Evolutionary conservation across 108 stramenopile species (phyloP).

Genomic region (Bacterosira constricta): DNA sequence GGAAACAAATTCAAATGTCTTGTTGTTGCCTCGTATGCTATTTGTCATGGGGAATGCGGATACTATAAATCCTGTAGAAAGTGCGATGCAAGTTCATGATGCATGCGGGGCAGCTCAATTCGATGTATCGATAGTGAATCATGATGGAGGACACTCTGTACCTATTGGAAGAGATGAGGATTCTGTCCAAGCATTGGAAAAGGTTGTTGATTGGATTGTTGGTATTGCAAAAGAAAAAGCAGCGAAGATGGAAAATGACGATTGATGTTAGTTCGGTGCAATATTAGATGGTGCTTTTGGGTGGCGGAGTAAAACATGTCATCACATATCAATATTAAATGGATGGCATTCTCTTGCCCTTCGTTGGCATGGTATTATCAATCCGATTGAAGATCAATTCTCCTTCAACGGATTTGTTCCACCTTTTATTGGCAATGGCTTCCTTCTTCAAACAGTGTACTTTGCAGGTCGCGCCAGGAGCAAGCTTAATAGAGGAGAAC

Average conservation of each 20-base stretch:
- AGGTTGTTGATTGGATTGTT: conserved; percentile 41
- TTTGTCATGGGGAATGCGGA: conserved; percentile 72
- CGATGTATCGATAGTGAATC: conserved; percentile 54
- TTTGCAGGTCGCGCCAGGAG: conserved; percentile 73
- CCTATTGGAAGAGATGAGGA: conserved; percentile 45
- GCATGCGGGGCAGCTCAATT: conserved; percentile 40
- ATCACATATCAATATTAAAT: too few species aligned
- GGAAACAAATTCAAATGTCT: not conserved
- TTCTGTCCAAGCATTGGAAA: conserved; percentile 28
- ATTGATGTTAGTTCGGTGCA: too few species aligned
- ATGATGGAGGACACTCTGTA: conserved; percentile 74
- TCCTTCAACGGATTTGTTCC: conserved; percentile 73
- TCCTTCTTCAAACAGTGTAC: conserved; percentile 68
- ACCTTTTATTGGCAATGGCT: conserved; percentile 83
- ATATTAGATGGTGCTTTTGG: too few species aligned
- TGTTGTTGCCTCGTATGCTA: conserved; percentile 31
- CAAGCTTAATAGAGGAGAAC: conserved; percentile 42
- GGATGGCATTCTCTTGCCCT: too few species aligned
- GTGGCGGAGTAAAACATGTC: too few species aligned
- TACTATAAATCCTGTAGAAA: conserved; percentile 69
- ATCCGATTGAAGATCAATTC: too few species aligned
- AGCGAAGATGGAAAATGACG: too few species aligned
- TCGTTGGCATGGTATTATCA: too few species aligned
- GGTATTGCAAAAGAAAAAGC: conserved; percentile 3
- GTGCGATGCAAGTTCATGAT: conserved; percentile 59